phyloP scores from a whole-genome alignment of 2,329 filamentous ascomycete genomes.

The Cladorrhinum sp. region DNA sequence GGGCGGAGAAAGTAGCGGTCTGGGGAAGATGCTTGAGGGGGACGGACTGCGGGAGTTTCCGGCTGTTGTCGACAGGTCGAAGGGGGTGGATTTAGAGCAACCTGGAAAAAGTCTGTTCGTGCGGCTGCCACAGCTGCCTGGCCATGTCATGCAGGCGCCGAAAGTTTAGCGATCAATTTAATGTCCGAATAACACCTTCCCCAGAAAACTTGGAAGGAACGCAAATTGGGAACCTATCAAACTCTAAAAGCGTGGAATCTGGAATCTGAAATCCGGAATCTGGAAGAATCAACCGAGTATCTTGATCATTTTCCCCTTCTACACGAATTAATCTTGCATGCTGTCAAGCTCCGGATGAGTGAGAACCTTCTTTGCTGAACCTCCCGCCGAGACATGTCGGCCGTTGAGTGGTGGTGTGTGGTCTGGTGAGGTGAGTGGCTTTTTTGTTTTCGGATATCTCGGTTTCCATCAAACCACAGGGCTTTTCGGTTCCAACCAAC shows the following conservation, averaged over 20 bases:
- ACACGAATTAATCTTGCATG: no score
- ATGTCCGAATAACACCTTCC: not conserved
- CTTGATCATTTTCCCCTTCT: no score
- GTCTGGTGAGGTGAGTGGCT: not conserved
- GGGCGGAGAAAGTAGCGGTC: conserved; percentile 4
- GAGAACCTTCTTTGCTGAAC: not conserved
- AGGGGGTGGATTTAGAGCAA: not conserved
- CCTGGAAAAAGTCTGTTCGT: not conserved
- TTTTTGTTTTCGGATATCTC: not conserved
- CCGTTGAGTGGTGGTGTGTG: not conserved
- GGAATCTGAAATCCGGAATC: not conserved
- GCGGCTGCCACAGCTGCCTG: not conserved
- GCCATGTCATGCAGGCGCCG: not conserved
- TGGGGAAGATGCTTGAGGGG: not conserved
- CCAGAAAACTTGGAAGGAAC: not conserved
- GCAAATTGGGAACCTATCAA: not conserved
- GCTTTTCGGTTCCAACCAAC: not conserved
- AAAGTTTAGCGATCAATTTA: not conserved
- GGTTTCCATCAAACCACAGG: not conserved
- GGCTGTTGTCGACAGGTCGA: not conserved
- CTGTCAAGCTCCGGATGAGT: not conserved
- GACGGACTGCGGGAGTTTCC: conserved; percentile 1
- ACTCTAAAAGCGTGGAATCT: not conserved
- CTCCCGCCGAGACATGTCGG: not conserved
- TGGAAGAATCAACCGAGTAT: no score